Base-by-base conservation (phyloP, 257 asterid genomes). In the Leonotis leonurus region DNA sequence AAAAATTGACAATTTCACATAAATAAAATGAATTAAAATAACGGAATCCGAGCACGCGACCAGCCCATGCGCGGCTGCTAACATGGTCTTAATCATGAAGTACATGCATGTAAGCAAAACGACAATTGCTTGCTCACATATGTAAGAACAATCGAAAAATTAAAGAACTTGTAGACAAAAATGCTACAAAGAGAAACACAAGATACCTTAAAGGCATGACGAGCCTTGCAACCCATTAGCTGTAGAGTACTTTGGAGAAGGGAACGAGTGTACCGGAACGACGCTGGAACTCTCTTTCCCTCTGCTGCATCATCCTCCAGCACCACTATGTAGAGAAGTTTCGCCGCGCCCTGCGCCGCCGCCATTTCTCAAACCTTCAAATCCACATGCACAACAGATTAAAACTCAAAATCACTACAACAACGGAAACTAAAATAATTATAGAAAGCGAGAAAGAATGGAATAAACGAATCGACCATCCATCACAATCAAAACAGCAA, bases 161-260 rank as follows among this genome's bases (percentile, higher is more conserved):
- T 5, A 16, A 43, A 68, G 35, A 49, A 25, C 57, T 11, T 26
- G 20, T 30, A 56, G 43, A 22, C 46, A 11, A 4, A 0, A 26
- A n/a, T n/a, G n/a, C n/a, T n/a, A n/a, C n/a, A n/a, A n/a, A n/a
- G n/a, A n/a, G n/a, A n/a, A n/a, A n/a, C n/a, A n/a, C n/a, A n/a
- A 59, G 26, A 2, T 9, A 93, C 99, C 99, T 93, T 93, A 68
- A 93, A 89, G 50, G 97, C 95, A 66, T 93, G 99, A 36, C 97
- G 85, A 76, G 99, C 78, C 73, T 93, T 93, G 79, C 99, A 93
- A 24, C 99, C 99, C 92, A 93, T 93, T 68, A 93, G 95, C 29
- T 93, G 99, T 73, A 93, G 80, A 77, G 97, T 83, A 60, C 90
- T 87, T 87, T 89, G 96, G 60, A 93, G 77, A 44, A 90, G 85